Percentiles rank a stretch among this genome's conserved stretches.
Evolutionary conservation across 495 filamentous ascomycete species (phyloP).

Genomic region (Staphylotrichum longicolle): DNA sequence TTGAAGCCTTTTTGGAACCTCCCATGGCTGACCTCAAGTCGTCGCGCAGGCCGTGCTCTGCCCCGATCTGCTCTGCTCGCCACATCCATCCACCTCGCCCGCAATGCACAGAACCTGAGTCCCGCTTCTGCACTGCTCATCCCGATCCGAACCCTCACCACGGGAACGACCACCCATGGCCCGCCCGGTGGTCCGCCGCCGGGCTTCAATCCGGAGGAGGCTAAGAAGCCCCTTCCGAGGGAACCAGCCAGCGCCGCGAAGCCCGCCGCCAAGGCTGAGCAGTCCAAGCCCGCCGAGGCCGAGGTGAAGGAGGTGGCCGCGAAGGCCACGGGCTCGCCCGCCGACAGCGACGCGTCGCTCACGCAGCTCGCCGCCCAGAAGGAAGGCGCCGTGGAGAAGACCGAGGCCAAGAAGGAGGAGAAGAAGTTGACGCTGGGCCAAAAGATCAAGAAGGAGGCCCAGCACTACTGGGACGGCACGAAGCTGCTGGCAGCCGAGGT

Average conservation of each 20-base stretch:
- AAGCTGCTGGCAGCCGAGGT: conserved; percentile 93
- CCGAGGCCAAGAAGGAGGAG: conserved; percentile 66
- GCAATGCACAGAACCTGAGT: conserved; percentile 56
- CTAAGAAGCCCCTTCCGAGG: conserved; percentile 76
- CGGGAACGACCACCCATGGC: conserved; percentile 57
- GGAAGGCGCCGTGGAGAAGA: conserved; percentile 29
- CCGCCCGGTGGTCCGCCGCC: conserved; percentile 71
- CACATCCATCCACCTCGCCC: conserved; percentile 53
- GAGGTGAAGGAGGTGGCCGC: conserved; percentile 31
- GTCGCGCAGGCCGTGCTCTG: conserved; percentile 37
- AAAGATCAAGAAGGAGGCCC: conserved; percentile 85
- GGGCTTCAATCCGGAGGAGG: conserved; percentile 87
- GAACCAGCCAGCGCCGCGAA: conserved; percentile 43
- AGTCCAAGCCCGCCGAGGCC: conserved; percentile 34
- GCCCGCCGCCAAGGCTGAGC: conserved; percentile 35
- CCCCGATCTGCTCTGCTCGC: conserved; percentile 41
- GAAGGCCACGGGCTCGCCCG: conserved; percentile 33
- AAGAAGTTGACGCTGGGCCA: conserved; percentile 78
- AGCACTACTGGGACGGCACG: conserved; percentile 99
- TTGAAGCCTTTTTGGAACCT: conserved; percentile 10
- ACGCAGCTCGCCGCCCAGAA: conserved; percentile 39
- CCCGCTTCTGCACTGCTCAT: conserved; percentile 65
- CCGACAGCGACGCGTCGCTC: conserved; percentile 30
- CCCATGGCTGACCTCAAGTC: conserved; percentile 16
- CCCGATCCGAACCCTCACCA: conserved; percentile 63